Evolutionary conservation across 2,329 filamentous ascomycete genomes (phyloP).

Genomic region (Trichoderma sp.): DNA sequence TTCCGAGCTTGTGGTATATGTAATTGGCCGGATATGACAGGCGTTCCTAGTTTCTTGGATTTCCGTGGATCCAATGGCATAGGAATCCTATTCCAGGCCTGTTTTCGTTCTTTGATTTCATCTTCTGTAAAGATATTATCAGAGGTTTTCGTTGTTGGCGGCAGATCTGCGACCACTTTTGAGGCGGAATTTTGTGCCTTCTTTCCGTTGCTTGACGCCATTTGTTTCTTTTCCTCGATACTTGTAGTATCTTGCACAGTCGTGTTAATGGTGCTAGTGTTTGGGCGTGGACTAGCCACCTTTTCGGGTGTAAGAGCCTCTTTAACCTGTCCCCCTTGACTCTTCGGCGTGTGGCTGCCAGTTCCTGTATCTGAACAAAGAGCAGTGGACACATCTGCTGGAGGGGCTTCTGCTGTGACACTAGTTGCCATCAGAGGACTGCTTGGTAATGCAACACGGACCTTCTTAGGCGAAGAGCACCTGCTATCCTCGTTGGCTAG

Average conservation of each 20-base stretch:
- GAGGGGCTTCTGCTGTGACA: neutral
- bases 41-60: constrained; percentile 17
- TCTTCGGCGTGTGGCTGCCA: neutral
- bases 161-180: neutral
- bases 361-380: neutral
- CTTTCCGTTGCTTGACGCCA: neutral
- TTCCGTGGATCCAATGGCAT: constrained; percentile 31
- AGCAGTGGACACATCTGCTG: neutral
- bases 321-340: neutral
- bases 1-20: neutral
- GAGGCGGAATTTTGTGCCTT: neutral
- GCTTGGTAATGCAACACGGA: constrained; percentile 21
- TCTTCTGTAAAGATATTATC: constrained; percentile 29
- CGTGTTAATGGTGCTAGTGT: too few species aligned
- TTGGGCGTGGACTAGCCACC: neutral
- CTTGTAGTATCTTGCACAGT: too few species aligned
- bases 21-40: neutral
- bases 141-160: neutral
- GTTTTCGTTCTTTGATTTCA: constrained; percentile 32
- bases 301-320: neutral
- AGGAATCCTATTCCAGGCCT: constrained; percentile 35
- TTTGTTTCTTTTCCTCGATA: neutral
- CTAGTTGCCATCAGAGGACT: constrained; percentile 10
- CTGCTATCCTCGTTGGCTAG: constrained; percentile 19
- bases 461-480: constrained; percentile 17